These are phyloP conservation scores for Paracamarosporium sp. DNA, from an alignment of 2,329 filamentous ascomycete genomes.

Conservation along the genomic window DNA sequence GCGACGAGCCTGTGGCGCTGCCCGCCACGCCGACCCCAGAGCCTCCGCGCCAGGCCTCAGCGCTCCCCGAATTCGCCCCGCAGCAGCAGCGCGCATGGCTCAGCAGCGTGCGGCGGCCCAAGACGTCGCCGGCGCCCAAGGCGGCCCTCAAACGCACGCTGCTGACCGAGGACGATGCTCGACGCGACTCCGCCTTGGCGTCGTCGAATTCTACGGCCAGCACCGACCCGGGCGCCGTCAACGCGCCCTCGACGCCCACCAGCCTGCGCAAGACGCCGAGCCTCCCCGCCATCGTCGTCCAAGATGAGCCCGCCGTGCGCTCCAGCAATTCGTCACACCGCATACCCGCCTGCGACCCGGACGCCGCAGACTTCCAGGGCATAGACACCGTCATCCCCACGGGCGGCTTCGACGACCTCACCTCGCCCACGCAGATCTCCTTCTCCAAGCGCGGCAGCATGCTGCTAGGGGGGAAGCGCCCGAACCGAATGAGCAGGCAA, in stretches of 20 bases:
- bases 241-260: slow-evolving; percentile 35
- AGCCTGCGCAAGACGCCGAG: slow-evolving; percentile 48
- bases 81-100: slow-evolving; percentile 39
- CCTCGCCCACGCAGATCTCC: slow-evolving; percentile 57
- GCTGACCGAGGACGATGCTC: slow-evolving; percentile 40
- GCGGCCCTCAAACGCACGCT: slow-evolving; percentile 38
- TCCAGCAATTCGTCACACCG: slow-evolving; percentile 20
- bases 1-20: slow-evolving; percentile 32
- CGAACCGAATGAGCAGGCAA: slow-evolving; percentile 45
- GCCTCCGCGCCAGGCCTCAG: neutral
- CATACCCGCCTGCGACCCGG: neutral
- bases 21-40: slow-evolving; percentile 10
- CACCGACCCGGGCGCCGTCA: slow-evolving; percentile 26
- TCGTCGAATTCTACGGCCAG: slow-evolving; percentile 42
- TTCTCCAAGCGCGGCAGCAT: slow-evolving; percentile 69
- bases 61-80: neutral
- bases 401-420: slow-evolving; percentile 60
- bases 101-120: slow-evolving; percentile 44
- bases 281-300: slow-evolving; percentile 54
- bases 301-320: slow-evolving; percentile 42
- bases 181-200: slow-evolving; percentile 50
- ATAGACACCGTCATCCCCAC: slow-evolving; percentile 64
- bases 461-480: slow-evolving; percentile 61
- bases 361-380: slow-evolving; percentile 49
- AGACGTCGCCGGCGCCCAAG: slow-evolving; percentile 45